phyloP scores from a whole-genome alignment of 2,329 filamentous ascomycete genomes.

The Orbilia javanica region DNA sequence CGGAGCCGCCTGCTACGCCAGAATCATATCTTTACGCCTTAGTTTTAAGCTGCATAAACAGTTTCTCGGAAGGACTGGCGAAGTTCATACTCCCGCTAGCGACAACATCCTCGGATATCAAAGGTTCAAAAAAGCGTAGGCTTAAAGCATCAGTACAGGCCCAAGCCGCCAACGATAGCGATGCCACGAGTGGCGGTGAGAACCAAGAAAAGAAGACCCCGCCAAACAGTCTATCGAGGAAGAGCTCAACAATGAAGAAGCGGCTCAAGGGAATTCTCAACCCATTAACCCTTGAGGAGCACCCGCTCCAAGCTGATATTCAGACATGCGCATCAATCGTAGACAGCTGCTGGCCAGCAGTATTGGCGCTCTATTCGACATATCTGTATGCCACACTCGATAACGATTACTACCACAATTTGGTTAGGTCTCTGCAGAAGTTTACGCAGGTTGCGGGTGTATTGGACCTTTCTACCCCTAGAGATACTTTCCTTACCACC shows the following conservation, averaged over 20 bases:
- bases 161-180: constrained; percentile 42
- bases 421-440: constrained; percentile 93
- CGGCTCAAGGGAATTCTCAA: constrained; percentile 85
- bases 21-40: constrained; percentile 95
- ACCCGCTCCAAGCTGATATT: constrained; percentile 78
- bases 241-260: constrained; percentile 64
- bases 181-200: constrained; percentile 55
- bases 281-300: constrained; percentile 79
- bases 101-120: constrained; percentile 77
- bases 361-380: constrained; percentile 93
- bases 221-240: constrained; percentile 56
- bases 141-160: constrained; percentile 59
- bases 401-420: constrained; percentile 89
- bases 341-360: constrained; percentile 93
- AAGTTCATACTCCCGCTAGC: constrained; percentile 94
- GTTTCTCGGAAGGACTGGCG: constrained; percentile 89
- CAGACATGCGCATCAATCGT: constrained; percentile 84
- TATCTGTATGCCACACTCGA: constrained; percentile 93
- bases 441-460: constrained; percentile 95
- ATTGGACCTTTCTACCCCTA: constrained; percentile 82
- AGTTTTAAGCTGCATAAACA: constrained; percentile 87
- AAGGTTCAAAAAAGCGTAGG: constrained; percentile 68
- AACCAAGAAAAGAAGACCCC: constrained; percentile 60
- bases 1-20: constrained; percentile 82
- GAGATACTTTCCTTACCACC: constrained; percentile 94